A percentile compares a stretch with the other conserved stretches of the same genome.
phyloP scores from a whole-genome alignment of 2,329 filamentous ascomycete genomes.

The Pestalotiopsis sp. region DNA sequence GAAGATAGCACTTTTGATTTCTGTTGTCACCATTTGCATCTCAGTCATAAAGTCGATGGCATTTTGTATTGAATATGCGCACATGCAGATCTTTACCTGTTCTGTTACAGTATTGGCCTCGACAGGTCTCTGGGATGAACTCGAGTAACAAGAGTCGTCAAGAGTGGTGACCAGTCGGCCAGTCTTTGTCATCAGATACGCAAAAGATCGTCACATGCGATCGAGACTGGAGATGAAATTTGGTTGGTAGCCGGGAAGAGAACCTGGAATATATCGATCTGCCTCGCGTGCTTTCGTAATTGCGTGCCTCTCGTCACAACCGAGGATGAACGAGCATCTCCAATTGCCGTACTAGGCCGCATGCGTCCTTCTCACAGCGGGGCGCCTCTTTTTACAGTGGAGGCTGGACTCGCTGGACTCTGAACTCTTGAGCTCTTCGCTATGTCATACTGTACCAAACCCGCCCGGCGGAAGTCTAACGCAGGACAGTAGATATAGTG shows the following conservation, averaged over 20 bases:
- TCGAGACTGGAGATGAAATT: too few relatives aligned
- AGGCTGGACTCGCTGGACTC: neutral
- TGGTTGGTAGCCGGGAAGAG: neutral
- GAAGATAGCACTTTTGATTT: too few relatives aligned
- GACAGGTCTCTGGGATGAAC: too few relatives aligned
- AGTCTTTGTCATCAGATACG: too few relatives aligned
- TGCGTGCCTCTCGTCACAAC: neutral
- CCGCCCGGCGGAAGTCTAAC: neutral
- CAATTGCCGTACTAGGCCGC: neutral
- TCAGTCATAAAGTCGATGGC: too few relatives aligned
- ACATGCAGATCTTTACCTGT: too few relatives aligned
- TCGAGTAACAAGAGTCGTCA: too few relatives aligned
- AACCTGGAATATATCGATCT: neutral
- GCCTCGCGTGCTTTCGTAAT: neutral
- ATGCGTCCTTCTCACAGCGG: neutral
- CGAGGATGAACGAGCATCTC: neutral
- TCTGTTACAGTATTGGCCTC: too few relatives aligned
- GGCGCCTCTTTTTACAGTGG: neutral
- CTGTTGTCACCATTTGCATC: too few relatives aligned
- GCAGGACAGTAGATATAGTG: constrained; percentile 1
- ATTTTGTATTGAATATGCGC: too few relatives aligned
- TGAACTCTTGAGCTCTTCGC: neutral
- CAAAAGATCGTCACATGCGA: too few relatives aligned
- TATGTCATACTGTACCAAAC: neutral
- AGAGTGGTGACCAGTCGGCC: too few relatives aligned